Percentiles rank a stretch among this genome's conserved stretches.
Conservation (phyloP, 2,329 filamentous ascomycete genomes). For the Parastagonospora nodorum region DNA sequence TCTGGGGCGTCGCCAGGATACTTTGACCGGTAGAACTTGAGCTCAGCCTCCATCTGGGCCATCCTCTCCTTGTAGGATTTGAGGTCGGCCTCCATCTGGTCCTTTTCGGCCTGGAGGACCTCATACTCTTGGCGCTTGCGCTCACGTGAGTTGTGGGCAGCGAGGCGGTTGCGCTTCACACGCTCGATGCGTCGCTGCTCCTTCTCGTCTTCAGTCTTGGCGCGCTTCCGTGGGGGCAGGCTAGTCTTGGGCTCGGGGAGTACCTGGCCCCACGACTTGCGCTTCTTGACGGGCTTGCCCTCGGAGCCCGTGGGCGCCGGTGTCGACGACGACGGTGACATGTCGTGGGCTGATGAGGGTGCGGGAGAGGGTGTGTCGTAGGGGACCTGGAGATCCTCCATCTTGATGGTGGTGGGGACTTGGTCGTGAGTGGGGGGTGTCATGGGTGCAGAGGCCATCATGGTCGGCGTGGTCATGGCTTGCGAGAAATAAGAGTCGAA, state of each 20-base stretch:
- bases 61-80: conserved; percentile 58
- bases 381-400: conserved; percentile 47
- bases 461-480: conserved; percentile 29
- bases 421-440: conserved; percentile 29
- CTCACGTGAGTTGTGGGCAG: conserved; percentile 94
- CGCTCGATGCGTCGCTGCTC: conserved; percentile 97
- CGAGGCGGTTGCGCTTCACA: conserved; percentile 92
- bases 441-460: conserved; percentile 29
- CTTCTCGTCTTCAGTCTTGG: conserved; percentile 98
- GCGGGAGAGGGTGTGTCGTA: conserved; percentile 28
- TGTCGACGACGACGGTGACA: conserved; percentile 24
- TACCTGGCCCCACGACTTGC: conserved; percentile 98
- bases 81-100: conserved; percentile 67
- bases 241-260: conserved; percentile 96
- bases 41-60: conserved; percentile 56
- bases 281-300: conserved; percentile 78
- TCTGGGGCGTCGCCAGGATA: conserved; percentile 36
- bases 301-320: conserved; percentile 25
- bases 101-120: conserved; percentile 71
- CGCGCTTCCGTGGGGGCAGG: conserved; percentile 91
- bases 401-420: conserved; percentile 46
- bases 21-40: conserved; percentile 45
- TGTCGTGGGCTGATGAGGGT: conserved; percentile 19
- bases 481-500: conserved; percentile 28
- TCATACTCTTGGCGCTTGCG: conserved; percentile 91